Base-by-base conservation (phyloP, 179 eudicot species). In the Spinacia oleracea region DNA sequence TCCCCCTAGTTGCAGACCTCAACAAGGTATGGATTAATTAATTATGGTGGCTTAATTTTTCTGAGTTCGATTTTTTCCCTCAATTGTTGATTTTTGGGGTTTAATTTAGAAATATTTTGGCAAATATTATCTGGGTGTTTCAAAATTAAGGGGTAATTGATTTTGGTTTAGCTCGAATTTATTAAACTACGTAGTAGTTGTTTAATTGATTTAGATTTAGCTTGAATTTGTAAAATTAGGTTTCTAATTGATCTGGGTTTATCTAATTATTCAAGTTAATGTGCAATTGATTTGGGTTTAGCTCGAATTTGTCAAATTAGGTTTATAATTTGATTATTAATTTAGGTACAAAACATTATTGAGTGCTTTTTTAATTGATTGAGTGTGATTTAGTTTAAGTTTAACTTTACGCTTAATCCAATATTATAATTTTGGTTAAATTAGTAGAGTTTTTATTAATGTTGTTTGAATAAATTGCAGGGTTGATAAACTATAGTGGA, bases 1-100 rank as follows among this genome's bases (percentile, higher is more conserved):
- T 85, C 97, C 97, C 1, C 97, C 88, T 3, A 87, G 88, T 74
- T 93, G 97, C 67, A 85, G 84, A 42, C 79, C 83, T 46, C 29
- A 83, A 58, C 43, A 69, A 75, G 85, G 85, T 83, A 76, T 34
- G 9, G 6, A 12, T 23, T 23, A 1, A 38, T 38, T 38, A 34
- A 2, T 65, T 56, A 16, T 62, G 3, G 0, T 65, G 6, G 2
- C 42, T 55, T 73, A 3, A 35, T 75, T 56, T 8, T 10, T 59
- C 14, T 58, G 68, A 68, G 58, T 21, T 58, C 29, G 51, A 43
- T 27, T 21, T 66, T 29, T 51, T 16, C 27, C 48, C 35, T 53
- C 1, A 34, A 10, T 38, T 23, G 25, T 21, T 3, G 4, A 7
- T 2, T 14, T 55, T 18, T 43, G 4, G 15, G 21, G 48, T 31